Evolutionary conservation across 139 green algal genomes (phyloP), one percentile per base, ranked within the genome.

Genomic region (Chlorella sp.): DNA sequence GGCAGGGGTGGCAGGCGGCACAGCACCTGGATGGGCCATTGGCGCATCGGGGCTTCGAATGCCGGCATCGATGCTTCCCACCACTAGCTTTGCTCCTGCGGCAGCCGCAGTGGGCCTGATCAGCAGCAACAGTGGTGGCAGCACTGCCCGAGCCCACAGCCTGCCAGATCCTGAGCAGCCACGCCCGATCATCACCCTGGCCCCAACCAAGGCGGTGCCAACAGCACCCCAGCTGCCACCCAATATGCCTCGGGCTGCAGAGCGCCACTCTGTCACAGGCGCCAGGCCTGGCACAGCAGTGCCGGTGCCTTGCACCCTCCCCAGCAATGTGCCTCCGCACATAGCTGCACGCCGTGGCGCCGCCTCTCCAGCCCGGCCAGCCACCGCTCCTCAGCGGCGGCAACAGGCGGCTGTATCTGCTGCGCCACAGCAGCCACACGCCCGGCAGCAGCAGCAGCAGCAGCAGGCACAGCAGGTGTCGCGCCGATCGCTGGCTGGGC

Each of bases 281-380:
- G 3, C 26, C 28, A 55, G 57, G 69, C 69, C 69, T 17, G 69
- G 36, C 36, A 75, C 69, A 20, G 76, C 76, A 25, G 18, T 36
- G 41, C 9, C 55, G 11, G 57, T 69, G 15, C 62, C 65, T 3
- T 78, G 62, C 65, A 85, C 47, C 80, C 51, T 78, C 47, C 65
- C 28, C 6, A 68, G 26, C 67, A 85, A 69, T 47, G 70, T 81
- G 67, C 73, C 60, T 28, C 47, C 63, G 41, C 75, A 74, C 41
- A 65, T 86, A 4, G 57, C 71, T 11, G 47, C 47, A 51, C 15
- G 38, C 47, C 30, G 73, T 28, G 20, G 21, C n/a, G 30, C 20
- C 30, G 30, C 36, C 21, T 38, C 38, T 18, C 44, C 39, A 16
- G 21, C 44, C 1, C 62, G 28, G 18, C n/a, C 41, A 1, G 12